A percentile compares a stretch with the other conserved stretches of the same genome.
These are phyloP conservation scores for Dictyostelium discoideum DNA, from an alignment of 78 protist species.

Conservation along the genomic window DNA sequence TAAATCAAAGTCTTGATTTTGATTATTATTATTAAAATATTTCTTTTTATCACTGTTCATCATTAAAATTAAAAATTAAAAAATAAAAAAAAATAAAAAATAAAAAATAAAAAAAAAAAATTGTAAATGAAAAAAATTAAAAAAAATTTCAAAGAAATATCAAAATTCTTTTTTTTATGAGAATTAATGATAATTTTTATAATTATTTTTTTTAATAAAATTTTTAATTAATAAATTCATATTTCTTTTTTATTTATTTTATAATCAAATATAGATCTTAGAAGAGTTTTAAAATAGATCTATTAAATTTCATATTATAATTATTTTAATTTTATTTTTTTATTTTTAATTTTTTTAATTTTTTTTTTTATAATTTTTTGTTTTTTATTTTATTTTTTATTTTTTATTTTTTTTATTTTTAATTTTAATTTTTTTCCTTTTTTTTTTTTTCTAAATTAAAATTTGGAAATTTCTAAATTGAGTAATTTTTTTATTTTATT, in stretches of 20 bases:
- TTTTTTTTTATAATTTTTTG: background rate
- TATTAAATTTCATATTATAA: background rate
- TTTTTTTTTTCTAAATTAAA: background rate
- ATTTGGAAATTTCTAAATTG: background rate
- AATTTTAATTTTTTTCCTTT: background rate
- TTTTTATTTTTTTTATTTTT: background rate
- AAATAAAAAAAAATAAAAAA: background rate
- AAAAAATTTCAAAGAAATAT: background rate
- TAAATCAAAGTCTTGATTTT: constrained; percentile 3
- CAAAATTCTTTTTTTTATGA: background rate
- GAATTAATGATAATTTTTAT: background rate
- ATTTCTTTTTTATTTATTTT: no score
- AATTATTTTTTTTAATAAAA: no score
- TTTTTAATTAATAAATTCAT: no score
- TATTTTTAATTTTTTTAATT: background rate
- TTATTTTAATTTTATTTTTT: background rate
- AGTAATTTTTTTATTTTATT: background rate
- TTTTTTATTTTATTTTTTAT: background rate
- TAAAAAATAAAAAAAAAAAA: background rate
- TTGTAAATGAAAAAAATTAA: background rate
- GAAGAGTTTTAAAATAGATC: no score
- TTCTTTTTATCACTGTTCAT: background rate
- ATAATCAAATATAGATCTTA: no score
- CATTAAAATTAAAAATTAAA: background rate
- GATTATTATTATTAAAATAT: background rate